Base-by-base conservation (phyloP, 2,329 filamentous ascomycete genomes). In the Microcyclospora pomicola region DNA sequence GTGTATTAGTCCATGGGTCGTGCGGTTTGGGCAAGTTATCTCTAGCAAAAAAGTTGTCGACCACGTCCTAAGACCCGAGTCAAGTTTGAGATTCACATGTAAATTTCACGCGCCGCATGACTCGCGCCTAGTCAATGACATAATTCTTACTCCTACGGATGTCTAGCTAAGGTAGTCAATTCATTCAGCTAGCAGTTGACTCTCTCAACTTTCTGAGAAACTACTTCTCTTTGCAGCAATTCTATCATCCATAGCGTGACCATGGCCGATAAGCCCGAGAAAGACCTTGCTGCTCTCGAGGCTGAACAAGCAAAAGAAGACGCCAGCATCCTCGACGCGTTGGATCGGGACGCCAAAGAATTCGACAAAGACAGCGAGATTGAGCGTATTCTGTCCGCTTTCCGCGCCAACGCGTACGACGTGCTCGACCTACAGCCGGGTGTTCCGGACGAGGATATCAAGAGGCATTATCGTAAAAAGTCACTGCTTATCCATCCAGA, bases 401-500 rank as follows among this genome's bases (percentile, higher is more conserved):
- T 98, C 62, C 77, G 81, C 51, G 75, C 82, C 50, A 77, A 84
- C 62, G 74, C 79, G 50, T 98, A 98, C 61, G 84, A 88, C 36
- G 85, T 98, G 35, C 79, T 98, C 33, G 91, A 92, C 60, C 81
- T 98, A 33, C 86, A 94, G 59, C 91, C 91, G 3, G 91, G 91
- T 56, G 85, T 96, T 14, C 77, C 91, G 39, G 88, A 96, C 52
- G 87, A 84, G 42, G 91, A 96, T 65, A 96, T 98, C 69, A 96
- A 95, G 65, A 69, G 80, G 50, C 75, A 75, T 49, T 98, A 96
- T 66, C 87, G 91, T 68, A 87, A 85, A 54, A 96, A 95, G 63
- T 98, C 91, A n/a, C 79, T 98, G 40, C 77, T 98, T 35, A 96
- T 98, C 67, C 91, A 98, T 67, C 91, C 91, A 6, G 91, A 98